A percentile compares a stretch with the other conserved stretches of the same genome.
These are phyloP conservation scores for Aspergillus ochraceoroseus DNA, from an alignment of 2,329 filamentous ascomycete genomes.

Conservation along the genomic window DNA sequence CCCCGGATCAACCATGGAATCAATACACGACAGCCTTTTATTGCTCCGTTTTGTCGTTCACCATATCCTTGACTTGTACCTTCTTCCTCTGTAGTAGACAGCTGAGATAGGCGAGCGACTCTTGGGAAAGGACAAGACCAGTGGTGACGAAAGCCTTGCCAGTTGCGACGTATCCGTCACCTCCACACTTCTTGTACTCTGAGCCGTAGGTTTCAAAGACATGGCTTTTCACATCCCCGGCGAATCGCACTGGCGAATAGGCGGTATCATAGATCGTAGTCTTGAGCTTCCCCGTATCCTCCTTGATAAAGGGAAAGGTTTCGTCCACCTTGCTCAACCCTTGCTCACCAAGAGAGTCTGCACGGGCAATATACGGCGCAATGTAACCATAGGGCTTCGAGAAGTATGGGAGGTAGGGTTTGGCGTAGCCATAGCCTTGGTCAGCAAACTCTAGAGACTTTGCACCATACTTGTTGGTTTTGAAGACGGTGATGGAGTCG, in stretches of 20 bases:
- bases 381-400: slow-evolving; percentile 74
- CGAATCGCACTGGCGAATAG: slow-evolving; percentile 59
- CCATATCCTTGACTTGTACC: slow-evolving; percentile 53
- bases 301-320: slow-evolving; percentile 68
- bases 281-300: slow-evolving; percentile 67
- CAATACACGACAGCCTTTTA: slow-evolving; percentile 13
- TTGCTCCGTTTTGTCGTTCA: slow-evolving; percentile 47
- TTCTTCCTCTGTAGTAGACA: slow-evolving; percentile 59
- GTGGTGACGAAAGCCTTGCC: slow-evolving; percentile 68
- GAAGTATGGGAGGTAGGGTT: slow-evolving; percentile 73
- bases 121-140: slow-evolving; percentile 60
- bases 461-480: slow-evolving; percentile 75
- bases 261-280: slow-evolving; percentile 59
- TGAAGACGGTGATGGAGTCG: slow-evolving; percentile 72
- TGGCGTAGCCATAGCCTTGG: slow-evolving; percentile 70
- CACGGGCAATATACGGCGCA: slow-evolving; percentile 76
- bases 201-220: slow-evolving; percentile 41
- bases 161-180: slow-evolving; percentile 59
- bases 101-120: slow-evolving; percentile 59
- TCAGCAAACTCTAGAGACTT: slow-evolving; percentile 73
- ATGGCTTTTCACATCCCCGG: slow-evolving; percentile 52
- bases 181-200: slow-evolving; percentile 47
- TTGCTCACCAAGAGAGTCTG: slow-evolving; percentile 69
- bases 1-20: slow-evolving; percentile 13
- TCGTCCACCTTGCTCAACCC: slow-evolving; percentile 65